These are phyloP conservation scores for Boletus tomentosulus DNA, from an alignment of 768 basidiomycete genomes.

Conservation along the genomic window DNA sequence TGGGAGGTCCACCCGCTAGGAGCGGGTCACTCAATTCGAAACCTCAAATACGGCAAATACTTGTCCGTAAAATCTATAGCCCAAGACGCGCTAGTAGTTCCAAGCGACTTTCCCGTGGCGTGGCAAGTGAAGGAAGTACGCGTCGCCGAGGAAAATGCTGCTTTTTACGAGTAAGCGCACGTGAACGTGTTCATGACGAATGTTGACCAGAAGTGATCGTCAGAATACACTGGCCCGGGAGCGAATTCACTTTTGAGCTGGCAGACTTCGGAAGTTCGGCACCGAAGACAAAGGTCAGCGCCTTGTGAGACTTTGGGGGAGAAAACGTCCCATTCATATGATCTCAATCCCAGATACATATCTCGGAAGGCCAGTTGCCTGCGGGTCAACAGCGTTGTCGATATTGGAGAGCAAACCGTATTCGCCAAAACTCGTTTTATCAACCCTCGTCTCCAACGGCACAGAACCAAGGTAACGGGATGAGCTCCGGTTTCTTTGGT, in stretches of 20 bases:
- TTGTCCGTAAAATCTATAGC: conserved; percentile 23
- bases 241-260: conserved; percentile 26
- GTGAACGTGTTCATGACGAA: background rate
- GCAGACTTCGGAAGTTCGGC: conserved; percentile 21
- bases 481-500: conserved; percentile 16
- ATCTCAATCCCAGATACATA: conserved; percentile 13
- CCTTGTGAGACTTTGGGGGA: background rate
- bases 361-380: conserved; percentile 22
- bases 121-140: conserved; percentile 26
- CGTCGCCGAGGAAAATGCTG: conserved; percentile 23
- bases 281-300: conserved; percentile 29
- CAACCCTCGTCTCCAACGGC: conserved; percentile 17
- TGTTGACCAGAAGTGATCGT: background rate
- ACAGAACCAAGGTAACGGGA: conserved; percentile 9
- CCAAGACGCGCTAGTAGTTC: conserved; percentile 20
- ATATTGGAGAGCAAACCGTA: conserved; percentile 29
- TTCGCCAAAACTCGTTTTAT: conserved; percentile 28
- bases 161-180: conserved; percentile 25
- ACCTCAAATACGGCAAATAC: conserved; percentile 31
- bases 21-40: conserved; percentile 29
- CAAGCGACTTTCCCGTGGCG: conserved; percentile 27
- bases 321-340: background rate
- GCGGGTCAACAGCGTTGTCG: conserved; percentile 25
- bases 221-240: conserved; percentile 30
- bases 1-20: conserved; percentile 29